A percentile compares a stretch with the other conserved stretches of the same genome.
Conservation (phyloP, 1,284 basidiomycete species). For the Porodaedalea pini region DNA sequence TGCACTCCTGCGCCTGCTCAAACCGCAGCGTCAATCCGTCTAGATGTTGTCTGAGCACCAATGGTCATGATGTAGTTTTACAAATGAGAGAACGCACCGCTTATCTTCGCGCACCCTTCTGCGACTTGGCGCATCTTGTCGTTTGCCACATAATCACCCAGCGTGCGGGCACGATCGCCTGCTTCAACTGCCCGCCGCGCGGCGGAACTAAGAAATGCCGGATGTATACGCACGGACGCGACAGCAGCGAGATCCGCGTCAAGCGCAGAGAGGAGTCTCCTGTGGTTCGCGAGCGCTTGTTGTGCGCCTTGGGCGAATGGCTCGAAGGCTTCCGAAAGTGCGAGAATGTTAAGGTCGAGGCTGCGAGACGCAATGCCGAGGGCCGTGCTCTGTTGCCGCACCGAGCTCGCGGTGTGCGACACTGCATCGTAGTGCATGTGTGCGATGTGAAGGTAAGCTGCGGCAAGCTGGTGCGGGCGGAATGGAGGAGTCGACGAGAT, state of each 20-base stretch:
- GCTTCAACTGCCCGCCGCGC: constrained; percentile 64
- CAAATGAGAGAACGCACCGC: constrained; percentile 44
- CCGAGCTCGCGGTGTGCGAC: constrained; percentile 43
- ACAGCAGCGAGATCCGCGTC: constrained; percentile 70
- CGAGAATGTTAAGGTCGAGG: constrained; percentile 67
- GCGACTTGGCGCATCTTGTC: constrained; percentile 77
- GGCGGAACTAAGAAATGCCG: constrained; percentile 66
- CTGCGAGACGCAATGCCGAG: constrained; percentile 62
- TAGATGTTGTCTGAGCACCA: constrained; percentile 27
- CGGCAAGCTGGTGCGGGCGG: constrained; percentile 59
- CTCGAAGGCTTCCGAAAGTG: constrained; percentile 67
- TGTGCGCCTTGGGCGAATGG: constrained; percentile 50
- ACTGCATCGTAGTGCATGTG: constrained; percentile 60
- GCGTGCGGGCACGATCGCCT: constrained; percentile 61
- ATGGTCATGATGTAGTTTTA: constrained; percentile 2
- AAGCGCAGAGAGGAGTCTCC: constrained; percentile 52
- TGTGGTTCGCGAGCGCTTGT: constrained; percentile 62
- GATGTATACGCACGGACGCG: constrained; percentile 59
- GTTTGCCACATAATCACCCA: constrained; percentile 76
- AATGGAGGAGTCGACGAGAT: constrained; percentile 68
- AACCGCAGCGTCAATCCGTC: constrained; percentile 58
- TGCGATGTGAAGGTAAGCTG: constrained; percentile 59
- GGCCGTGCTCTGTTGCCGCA: constrained; percentile 63
- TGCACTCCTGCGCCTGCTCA: constrained; percentile 48
- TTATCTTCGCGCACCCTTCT: constrained; percentile 66